Conservation (phyloP, 2,329 filamentous ascomycete genomes). For the Achaetomium macrosporum region DNA sequence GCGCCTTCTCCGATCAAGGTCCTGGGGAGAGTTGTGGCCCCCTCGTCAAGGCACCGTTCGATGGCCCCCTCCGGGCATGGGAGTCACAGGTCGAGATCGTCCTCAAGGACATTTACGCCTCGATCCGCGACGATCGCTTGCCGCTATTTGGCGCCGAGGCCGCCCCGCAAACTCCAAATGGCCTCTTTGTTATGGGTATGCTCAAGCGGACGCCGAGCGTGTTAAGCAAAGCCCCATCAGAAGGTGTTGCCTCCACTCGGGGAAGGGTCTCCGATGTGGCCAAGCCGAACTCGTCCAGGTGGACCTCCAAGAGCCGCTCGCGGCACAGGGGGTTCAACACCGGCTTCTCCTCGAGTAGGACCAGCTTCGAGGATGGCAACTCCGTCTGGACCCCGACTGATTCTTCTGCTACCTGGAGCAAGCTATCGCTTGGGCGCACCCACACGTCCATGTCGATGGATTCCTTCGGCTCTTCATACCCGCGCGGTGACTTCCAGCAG, state of each 20-base stretch:
- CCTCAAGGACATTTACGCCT: conserved; percentile 84
- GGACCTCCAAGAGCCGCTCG: conserved; percentile 81
- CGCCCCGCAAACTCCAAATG: conserved; percentile 47
- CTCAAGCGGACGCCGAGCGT: conserved; percentile 85
- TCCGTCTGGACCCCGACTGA: conserved; percentile 82
- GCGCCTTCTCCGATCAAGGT: conserved; percentile 33
- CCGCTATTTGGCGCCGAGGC: conserved; percentile 71
- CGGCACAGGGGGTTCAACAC: conserved; percentile 69
- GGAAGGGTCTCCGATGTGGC: conserved; percentile 61
- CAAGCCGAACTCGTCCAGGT: conserved; percentile 56
- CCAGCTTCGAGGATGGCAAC: conserved; percentile 85
- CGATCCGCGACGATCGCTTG: conserved; percentile 80
- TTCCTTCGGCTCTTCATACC: conserved; percentile 73
- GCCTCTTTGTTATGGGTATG: conserved; percentile 68
- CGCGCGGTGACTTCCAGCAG: conserved; percentile 80
- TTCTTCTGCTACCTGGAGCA: conserved; percentile 94
- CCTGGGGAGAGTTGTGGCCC: conserved; percentile 58
- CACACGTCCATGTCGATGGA: conserved; percentile 89
- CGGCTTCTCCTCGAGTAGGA: conserved; percentile 83
- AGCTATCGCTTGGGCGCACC: conserved; percentile 84
- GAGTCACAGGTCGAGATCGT: conserved; percentile 85
- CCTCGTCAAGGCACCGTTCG: conserved; percentile 70
- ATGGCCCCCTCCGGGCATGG: conserved; percentile 73
- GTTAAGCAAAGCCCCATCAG: conserved; percentile 87
- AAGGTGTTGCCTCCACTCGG: conserved; percentile 62